Evolutionary conservation across 768 basidiomycete species (phyloP).

Genomic region (Xerocomus potaroensis): DNA sequence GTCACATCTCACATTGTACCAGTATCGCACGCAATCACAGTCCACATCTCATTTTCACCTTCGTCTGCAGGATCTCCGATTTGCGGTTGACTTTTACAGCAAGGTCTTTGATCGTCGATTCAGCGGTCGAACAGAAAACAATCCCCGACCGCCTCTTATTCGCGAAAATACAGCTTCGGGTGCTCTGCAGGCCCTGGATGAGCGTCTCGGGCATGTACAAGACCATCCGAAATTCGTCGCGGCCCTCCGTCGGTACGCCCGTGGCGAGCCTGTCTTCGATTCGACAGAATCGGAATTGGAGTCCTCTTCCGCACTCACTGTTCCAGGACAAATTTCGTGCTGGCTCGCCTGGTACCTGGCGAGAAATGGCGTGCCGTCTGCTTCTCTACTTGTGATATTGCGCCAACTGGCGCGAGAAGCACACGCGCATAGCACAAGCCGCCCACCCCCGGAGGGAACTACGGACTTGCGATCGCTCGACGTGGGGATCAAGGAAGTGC

Average conservation of each 20-base stretch:
- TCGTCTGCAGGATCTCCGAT: slow-evolving; percentile 67
- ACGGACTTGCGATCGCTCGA: slow-evolving; percentile 34
- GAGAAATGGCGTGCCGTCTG: slow-evolving; percentile 65
- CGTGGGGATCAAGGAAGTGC: slow-evolving; percentile 74
- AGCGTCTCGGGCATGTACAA: slow-evolving; percentile 44
- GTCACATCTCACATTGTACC: slow-evolving; percentile 68
- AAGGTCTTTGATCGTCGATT: slow-evolving; percentile 72
- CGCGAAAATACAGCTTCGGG: slow-evolving; percentile 70
- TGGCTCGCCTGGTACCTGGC: slow-evolving; percentile 68
- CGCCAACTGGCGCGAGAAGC: slow-evolving; percentile 61
- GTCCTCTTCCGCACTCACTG: slow-evolving; percentile 7
- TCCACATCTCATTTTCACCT: slow-evolving; percentile 60
- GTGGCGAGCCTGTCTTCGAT: slow-evolving; percentile 43
- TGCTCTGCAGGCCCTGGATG: slow-evolving; percentile 58
- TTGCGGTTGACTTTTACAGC: slow-evolving; percentile 72
- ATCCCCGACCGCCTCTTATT: slow-evolving; percentile 61
- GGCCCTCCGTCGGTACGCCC: slow-evolving; percentile 51
- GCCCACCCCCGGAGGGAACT: slow-evolving; percentile 51
- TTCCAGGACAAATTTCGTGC: slow-evolving; percentile 25
- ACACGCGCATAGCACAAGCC: slow-evolving; percentile 49
- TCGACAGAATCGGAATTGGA: slow-evolving; percentile 7
- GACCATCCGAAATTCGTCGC: slow-evolving; percentile 14
- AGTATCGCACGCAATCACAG: slow-evolving; percentile 58
- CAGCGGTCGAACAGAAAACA: slow-evolving; percentile 66
- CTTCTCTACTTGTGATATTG: slow-evolving; percentile 60